Base-by-base conservation (phyloP, 108 stramenopile species). In the Mediolabrus comicus region DNA sequence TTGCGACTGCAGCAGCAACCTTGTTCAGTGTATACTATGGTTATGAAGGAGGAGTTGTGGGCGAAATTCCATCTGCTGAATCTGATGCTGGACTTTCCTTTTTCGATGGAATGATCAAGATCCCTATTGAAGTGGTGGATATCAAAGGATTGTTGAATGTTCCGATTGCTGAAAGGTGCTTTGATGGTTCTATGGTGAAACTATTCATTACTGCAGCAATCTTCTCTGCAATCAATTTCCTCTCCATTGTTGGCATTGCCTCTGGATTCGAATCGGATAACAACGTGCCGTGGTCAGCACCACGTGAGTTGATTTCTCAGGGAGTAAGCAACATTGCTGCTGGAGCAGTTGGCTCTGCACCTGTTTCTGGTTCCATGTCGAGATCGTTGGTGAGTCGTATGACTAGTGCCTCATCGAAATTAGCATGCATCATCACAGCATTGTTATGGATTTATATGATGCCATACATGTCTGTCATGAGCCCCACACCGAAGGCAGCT, bases 391-490 rank as follows among this genome's bases (percentile, higher is more conserved):
- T 94, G 14, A 82, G 86, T 19, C 75, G 90, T 35, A 91, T 94
- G 90, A 81, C 87, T 25, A 90, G 92, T 13, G 80, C 92, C 0
- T 81, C 86, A 12, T 87, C 87, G 7, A 83, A 85, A 72, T 53
- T 88, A 22, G 86, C 88, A 6, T 87, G 87, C 65, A 81, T 94
- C 32, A 43, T 88, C 9, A 90, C 89, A 14, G 88, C 89, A 19
- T 22, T 89, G 25, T 61, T 81, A 13, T 89, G 89, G 90, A 89
- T 91, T 53, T 82, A 84, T 49, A 74, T 84, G 76, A 84, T 89
- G 69, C 90, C 92, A 11, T 94, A 86, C 75, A 91, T 90, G 87
- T 84, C 76, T 65, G 78, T 88, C 55, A 89, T 94, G 89, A 70
- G 69, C 9, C 83, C 84, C 4, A 88, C 90, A 27, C 92, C 90